phyloP scores from a whole-genome alignment of 2,329 filamentous ascomycete genomes.

The Neonectria hederae region DNA sequence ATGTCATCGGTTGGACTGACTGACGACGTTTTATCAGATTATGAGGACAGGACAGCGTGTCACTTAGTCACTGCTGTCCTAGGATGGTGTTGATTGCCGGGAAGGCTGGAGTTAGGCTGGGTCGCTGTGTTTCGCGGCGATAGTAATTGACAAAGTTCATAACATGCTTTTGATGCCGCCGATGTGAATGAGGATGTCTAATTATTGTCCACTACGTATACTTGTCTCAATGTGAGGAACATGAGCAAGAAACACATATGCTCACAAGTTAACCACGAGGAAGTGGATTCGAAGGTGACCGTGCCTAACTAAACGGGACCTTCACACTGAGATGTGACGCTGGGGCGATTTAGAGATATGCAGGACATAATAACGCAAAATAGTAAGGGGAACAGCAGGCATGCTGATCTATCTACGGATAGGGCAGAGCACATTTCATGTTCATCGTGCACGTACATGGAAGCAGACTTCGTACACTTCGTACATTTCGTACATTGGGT shows the following conservation, averaged over 20 bases:
- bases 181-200: background rate
- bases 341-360: background rate
- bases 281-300: background rate
- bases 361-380: background rate
- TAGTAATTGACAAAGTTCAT: slow-evolving; percentile 22
- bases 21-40: background rate
- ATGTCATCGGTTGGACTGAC: background rate
- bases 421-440: background rate
- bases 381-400: background rate
- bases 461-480: too few relatives aligned
- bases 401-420: background rate
- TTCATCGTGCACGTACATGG: background rate
- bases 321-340: background rate
- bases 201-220: background rate
- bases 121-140: slow-evolving; percentile 13
- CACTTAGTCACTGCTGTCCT: slow-evolving; percentile 1
- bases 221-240: background rate
- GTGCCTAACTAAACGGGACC: background rate
- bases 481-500: too few relatives aligned
- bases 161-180: background rate
- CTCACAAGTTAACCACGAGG: too few relatives aligned
- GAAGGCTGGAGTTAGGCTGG: slow-evolving; percentile 6
- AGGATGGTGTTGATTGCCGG: background rate
- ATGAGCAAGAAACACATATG: background rate
- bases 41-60: background rate